Percentiles rank a stretch among this genome's conserved stretches.
Conservation (phyloP, 257 asterid species). For the Ocimum tenuiflorum region DNA sequence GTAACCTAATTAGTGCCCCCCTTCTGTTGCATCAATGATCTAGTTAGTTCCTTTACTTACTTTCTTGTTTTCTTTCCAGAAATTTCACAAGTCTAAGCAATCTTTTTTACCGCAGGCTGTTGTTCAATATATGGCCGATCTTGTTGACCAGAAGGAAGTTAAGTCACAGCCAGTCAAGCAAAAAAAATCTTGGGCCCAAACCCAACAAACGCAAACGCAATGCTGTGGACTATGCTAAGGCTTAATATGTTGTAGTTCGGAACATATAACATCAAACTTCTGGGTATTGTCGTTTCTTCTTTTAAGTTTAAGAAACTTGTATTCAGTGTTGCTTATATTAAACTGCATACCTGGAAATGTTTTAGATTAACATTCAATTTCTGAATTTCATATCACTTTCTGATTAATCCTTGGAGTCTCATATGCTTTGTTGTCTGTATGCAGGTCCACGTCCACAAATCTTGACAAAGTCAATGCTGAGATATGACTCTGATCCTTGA, state of each 20-base stretch:
- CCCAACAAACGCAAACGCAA: conserved; percentile 80
- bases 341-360: too few relatives aligned
- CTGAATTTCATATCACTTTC: too few relatives aligned
- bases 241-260: conserved; percentile 19
- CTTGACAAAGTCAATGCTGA: too few relatives aligned
- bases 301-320: too few relatives aligned
- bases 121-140: conserved; percentile 71
- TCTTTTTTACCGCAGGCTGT: conserved; percentile 46
- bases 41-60: not conserved
- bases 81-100: conserved; percentile 8
- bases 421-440: too few relatives aligned
- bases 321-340: too few relatives aligned
- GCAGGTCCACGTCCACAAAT: too few relatives aligned
- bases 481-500: too few relatives aligned
- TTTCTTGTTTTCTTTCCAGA: not conserved
- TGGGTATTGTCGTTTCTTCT: conserved; percentile 23
- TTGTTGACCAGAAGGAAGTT: conserved; percentile 54
- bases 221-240: conserved; percentile 35
- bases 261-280: conserved; percentile 6
- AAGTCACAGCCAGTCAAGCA: conserved; percentile 53
- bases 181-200: conserved; percentile 74
- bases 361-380: too few relatives aligned
- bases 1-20: conserved; percentile 23
- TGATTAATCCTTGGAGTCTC: too few relatives aligned
- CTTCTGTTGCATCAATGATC: not conserved